Evolutionary conservation across 1,284 basidiomycete genomes (phyloP).

Genomic region (Apiotrichum montevideense): DNA sequence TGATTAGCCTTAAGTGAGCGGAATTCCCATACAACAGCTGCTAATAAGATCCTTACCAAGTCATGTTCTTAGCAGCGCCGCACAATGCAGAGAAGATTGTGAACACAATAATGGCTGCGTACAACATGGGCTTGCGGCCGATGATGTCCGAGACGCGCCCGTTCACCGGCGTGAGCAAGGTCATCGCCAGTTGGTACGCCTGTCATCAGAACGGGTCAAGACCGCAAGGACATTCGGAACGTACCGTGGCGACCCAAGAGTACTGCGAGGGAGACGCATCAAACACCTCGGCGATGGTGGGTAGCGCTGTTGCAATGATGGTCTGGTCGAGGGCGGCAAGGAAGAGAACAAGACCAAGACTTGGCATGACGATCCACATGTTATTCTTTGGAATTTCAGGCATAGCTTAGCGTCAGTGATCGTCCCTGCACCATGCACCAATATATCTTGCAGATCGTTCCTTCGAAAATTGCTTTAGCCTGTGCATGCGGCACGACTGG

Average conservation of each 20-base stretch:
- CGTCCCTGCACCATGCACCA: background rate
- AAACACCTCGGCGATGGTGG: constrained; percentile 28
- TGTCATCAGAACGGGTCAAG: constrained; percentile 6
- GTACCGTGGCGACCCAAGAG: constrained; percentile 32
- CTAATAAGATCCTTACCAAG: constrained; percentile 10
- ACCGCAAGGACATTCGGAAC: background rate
- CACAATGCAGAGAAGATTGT: constrained; percentile 36
- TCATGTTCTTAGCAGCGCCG: constrained; percentile 38
- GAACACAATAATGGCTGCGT: constrained; percentile 37
- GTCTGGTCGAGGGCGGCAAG: constrained; percentile 40
- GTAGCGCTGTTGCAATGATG: constrained; percentile 35
- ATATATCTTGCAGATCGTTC: background rate
- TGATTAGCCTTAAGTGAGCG: constrained; percentile 22
- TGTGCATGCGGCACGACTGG: too few species aligned
- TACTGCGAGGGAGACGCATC: constrained; percentile 31
- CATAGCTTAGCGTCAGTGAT: constrained; percentile 22
- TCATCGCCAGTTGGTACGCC: constrained; percentile 35
- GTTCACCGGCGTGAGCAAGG: constrained; percentile 35
- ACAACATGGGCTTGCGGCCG: constrained; percentile 40
- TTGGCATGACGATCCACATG: constrained; percentile 31
- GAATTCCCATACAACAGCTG: background rate
- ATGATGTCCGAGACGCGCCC: constrained; percentile 41
- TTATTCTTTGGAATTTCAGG: constrained; percentile 29
- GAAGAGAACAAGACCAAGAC: constrained; percentile 39
- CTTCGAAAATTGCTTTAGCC: too few species aligned